Conservation (phyloP, 139 green algal species). For the Coelastrella sp. region DNA sequence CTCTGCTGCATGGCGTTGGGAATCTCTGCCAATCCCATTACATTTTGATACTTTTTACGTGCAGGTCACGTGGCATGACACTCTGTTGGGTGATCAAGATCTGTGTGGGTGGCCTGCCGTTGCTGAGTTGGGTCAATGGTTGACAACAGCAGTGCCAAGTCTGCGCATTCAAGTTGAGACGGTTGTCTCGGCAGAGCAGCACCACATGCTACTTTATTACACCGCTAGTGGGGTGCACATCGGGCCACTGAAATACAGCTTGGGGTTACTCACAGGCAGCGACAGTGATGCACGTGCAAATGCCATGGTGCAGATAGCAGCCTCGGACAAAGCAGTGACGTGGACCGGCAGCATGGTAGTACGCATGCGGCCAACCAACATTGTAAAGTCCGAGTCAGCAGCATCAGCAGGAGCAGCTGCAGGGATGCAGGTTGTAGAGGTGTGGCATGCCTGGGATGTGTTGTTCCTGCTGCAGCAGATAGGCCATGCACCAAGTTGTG, state of each 20-base stretch:
- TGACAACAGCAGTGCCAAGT: not conserved
- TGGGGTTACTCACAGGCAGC: not conserved
- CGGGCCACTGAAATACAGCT: not conserved
- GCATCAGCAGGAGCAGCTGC: not conserved
- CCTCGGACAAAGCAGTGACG: not conserved
- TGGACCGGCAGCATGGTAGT: constrained; percentile 33
- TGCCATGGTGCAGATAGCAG: not conserved
- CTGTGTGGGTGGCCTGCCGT: not conserved
- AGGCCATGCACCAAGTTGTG: not conserved
- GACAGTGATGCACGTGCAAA: not conserved
- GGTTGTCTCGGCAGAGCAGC: not conserved
- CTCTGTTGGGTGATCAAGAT: not conserved
- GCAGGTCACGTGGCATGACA: constrained; percentile 38
- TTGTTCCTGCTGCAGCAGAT: constrained; percentile 30
- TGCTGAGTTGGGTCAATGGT: not conserved
- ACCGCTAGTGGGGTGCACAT: not conserved
- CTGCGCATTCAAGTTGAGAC: not conserved
- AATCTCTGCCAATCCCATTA: no score
- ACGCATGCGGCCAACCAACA: not conserved
- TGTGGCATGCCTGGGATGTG: constrained; percentile 31
- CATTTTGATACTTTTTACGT: not conserved
- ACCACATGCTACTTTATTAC: constrained; percentile 38
- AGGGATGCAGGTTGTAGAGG: not conserved
- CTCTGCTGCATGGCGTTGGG: no score
- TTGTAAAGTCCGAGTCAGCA: not conserved